Conservation (phyloP, 2,329 filamentous ascomycete species). For the Trichoderma guizhouense region DNA sequence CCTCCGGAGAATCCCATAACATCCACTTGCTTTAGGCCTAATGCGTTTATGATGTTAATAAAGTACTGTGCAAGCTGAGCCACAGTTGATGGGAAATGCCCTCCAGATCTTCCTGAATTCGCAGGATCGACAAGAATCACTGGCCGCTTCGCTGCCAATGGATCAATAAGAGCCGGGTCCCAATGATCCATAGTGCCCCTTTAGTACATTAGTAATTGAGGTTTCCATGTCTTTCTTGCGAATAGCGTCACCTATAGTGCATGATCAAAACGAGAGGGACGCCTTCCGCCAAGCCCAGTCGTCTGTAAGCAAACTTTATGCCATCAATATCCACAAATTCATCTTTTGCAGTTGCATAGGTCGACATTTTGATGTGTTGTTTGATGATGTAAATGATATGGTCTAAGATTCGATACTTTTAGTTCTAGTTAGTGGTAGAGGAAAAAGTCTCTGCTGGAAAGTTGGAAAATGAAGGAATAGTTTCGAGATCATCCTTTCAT, state of each 20-base stretch:
- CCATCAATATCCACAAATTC: neutral
- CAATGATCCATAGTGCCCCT: neutral
- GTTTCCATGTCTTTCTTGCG: neutral
- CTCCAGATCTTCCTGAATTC: neutral
- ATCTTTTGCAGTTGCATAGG: neutral
- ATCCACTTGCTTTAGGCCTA: neutral
- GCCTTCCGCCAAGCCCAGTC: neutral
- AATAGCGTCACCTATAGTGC: neutral
- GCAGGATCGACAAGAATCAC: neutral
- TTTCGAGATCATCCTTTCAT: neutral
- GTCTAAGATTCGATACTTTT: neutral
- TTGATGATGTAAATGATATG: neutral
- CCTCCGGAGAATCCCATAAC: neutral
- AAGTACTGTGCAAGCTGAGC: neutral
- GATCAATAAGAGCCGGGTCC: neutral
- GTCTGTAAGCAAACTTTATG: neutral
- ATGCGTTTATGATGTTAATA: neutral
- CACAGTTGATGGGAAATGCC: neutral
- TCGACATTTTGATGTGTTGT: neutral
- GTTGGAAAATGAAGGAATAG: neutral
- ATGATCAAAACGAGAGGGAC: neutral
- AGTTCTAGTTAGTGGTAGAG: neutral
- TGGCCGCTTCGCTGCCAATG: neutral
- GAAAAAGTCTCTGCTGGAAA: neutral
- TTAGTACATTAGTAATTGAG: neutral